Percentiles rank a stretch among this genome's conserved stretches.
Evolutionary conservation across 371 early-diverging fungal species (phyloP).

Genomic region (Apophysomyces sp.): DNA sequence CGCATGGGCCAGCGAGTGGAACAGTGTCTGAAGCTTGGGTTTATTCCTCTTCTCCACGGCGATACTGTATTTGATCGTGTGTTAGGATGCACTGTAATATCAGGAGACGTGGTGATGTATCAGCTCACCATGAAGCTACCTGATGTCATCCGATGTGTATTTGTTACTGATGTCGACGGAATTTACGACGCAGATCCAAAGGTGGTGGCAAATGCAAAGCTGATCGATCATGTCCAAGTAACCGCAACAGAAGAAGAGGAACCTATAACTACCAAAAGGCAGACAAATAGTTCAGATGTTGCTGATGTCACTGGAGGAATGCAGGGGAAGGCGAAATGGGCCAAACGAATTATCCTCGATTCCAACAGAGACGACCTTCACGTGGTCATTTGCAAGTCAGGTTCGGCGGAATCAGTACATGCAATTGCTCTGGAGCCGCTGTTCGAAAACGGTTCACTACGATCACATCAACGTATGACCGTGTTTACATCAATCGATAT

Average conservation of each 20-base stretch:
- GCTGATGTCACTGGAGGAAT: constrained; percentile 52
- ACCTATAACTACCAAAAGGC: not conserved
- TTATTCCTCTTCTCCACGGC: constrained; percentile 49
- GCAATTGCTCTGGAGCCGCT: constrained; percentile 26
- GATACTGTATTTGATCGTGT: constrained; percentile 43
- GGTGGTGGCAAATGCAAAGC: constrained; percentile 8
- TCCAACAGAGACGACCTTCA: constrained; percentile 16
- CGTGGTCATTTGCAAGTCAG: constrained; percentile 31
- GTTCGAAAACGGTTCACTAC: constrained; percentile 5
- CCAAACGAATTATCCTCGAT: constrained; percentile 28
- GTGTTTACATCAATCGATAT: constrained; percentile 13
- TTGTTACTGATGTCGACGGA: constrained; percentile 52
- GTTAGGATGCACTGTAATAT: constrained; percentile 44
- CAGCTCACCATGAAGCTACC: constrained; percentile 26
- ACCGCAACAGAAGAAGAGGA: not conserved
- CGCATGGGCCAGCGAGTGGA: constrained; percentile 15
- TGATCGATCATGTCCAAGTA: constrained; percentile 13
- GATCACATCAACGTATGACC: constrained; percentile 18
- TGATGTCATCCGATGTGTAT: constrained; percentile 37
- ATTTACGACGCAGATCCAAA: constrained; percentile 46
- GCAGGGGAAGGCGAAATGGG: constrained; percentile 45
- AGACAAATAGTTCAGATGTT: not conserved
- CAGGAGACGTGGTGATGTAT: constrained; percentile 48
- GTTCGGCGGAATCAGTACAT: constrained; percentile 19
- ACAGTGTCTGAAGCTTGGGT: constrained; percentile 29